These are phyloP conservation scores for Pseudogymnoascus sp. DNA, from an alignment of 2,329 filamentous ascomycete species.

Conservation along the genomic window DNA sequence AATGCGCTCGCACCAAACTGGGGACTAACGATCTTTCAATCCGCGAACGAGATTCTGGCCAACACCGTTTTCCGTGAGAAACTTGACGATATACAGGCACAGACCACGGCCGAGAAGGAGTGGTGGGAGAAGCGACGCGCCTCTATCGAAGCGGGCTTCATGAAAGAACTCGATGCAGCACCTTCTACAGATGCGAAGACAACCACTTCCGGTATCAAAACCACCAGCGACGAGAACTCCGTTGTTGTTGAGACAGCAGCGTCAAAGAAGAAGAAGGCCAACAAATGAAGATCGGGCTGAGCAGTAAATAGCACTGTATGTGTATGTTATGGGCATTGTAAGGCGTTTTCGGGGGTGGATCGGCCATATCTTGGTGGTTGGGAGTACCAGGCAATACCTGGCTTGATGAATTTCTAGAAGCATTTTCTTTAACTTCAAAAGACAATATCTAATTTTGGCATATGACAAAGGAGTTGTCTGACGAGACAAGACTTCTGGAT, in stretches of 20 bases:
- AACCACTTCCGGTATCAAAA: constrained; percentile 33
- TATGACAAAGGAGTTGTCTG: constrained; percentile 9
- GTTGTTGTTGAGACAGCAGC: constrained; percentile 64
- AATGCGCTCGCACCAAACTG: constrained; percentile 84
- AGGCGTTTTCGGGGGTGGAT: constrained; percentile 8
- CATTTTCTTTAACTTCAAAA: constrained; percentile 10
- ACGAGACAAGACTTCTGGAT: neutral
- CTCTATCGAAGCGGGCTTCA: constrained; percentile 67
- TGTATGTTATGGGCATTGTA: constrained; percentile 14
- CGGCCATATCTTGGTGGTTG: neutral
- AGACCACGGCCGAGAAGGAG: constrained; percentile 67
- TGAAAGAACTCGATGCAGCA: constrained; percentile 74
- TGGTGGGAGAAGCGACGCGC: constrained; percentile 88
- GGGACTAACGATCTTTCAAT: constrained; percentile 95
- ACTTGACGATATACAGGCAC: constrained; percentile 67
- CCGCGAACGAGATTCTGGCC: constrained; percentile 89
- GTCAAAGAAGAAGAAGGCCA: constrained; percentile 58
- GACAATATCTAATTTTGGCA: constrained; percentile 8
- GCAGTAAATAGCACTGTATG: constrained; percentile 11
- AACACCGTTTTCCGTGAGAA: constrained; percentile 71
- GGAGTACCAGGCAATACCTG: constrained; percentile 7
- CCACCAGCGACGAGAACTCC: constrained; percentile 62
- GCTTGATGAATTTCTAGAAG: constrained; percentile 9
- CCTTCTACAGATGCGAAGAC: constrained; percentile 42
- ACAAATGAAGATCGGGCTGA: constrained; percentile 43